A percentile compares a stretch with the other conserved stretches of the same genome.
Conservation (phyloP, 2,329 filamentous ascomycete species). For the Diaporthe sp. region DNA sequence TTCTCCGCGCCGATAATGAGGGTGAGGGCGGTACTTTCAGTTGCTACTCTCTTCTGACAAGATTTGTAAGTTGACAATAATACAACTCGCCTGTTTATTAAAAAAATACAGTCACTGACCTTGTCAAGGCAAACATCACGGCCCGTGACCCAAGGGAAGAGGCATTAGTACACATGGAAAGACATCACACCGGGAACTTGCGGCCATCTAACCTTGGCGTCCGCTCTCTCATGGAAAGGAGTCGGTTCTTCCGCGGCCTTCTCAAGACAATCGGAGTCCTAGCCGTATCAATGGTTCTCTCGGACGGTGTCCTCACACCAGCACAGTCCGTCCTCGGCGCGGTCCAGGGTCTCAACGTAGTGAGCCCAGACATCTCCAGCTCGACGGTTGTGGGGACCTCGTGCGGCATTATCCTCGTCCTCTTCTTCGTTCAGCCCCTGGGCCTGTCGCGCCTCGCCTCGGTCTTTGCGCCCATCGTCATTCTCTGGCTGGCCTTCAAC, state of each 20-base stretch:
- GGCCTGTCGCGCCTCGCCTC: conserved; percentile 70
- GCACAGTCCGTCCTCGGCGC: conserved; percentile 77
- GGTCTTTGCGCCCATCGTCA: conserved; percentile 73
- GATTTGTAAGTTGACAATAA: conserved; percentile 53
- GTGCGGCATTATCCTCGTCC: conserved; percentile 72
- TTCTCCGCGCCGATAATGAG: conserved; percentile 75
- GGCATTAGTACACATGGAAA: conserved; percentile 67
- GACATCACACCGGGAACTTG: conserved; percentile 68
- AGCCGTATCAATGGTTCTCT: conserved; percentile 75
- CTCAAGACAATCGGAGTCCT: conserved; percentile 73
- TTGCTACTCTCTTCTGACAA: conserved; percentile 72
- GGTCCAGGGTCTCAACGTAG: conserved; percentile 72
- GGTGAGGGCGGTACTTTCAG: conserved; percentile 78
- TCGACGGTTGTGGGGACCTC: conserved; percentile 72
- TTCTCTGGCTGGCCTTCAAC: conserved; percentile 75
- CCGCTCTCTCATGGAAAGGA: conserved; percentile 69
- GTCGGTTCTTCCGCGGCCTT: conserved; percentile 61
- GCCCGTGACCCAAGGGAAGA: conserved; percentile 71
- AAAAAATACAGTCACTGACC: not conserved
- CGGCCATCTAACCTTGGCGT: conserved; percentile 63
- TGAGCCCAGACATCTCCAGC: conserved; percentile 65
- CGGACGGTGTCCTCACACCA: conserved; percentile 73
- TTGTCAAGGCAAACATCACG: conserved; percentile 64
- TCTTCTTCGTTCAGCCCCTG: conserved; percentile 74
- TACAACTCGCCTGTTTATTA: accelerated